These are phyloP conservation scores for Macadamia tetraphylla DNA, from an alignment of 164 flowering plant genomes.

Conservation along the genomic window DNA sequence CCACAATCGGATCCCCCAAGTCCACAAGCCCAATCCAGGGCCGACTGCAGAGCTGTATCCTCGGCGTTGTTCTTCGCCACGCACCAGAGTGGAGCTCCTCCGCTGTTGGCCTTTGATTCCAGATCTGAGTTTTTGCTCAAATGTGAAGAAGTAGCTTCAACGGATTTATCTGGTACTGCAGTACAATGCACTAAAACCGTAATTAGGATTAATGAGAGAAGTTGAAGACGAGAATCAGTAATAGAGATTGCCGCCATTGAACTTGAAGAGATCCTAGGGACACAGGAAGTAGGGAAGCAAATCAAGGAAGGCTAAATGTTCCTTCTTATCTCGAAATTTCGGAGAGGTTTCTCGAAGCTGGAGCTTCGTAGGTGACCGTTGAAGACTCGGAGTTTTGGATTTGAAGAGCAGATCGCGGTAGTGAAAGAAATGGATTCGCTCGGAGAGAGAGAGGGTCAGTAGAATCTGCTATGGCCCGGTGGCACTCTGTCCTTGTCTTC, in stretches of 20 bases:
- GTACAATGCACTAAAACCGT: background rate
- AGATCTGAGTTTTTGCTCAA: background rate
- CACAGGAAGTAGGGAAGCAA: too few species aligned
- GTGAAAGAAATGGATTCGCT: too few species aligned
- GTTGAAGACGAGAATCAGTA: background rate
- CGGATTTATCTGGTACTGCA: background rate
- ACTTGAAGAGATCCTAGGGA: too few species aligned
- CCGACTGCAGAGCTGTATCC: conserved; percentile 54
- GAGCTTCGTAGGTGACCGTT: too few species aligned
- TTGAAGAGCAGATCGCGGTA: too few species aligned
- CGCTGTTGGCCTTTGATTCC: conserved; percentile 13
- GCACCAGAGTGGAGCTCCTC: conserved; percentile 60
- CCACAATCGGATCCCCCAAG: conserved; percentile 65
- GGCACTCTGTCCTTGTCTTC: too few species aligned
- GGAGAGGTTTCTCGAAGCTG: too few species aligned
- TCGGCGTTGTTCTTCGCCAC: conserved; percentile 93
- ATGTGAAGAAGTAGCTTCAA: background rate
- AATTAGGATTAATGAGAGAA: background rate
- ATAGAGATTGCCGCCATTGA: background rate
- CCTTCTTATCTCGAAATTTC: too few species aligned
- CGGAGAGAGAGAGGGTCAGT: too few species aligned
- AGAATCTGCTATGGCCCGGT: too few species aligned
- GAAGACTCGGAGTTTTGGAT: too few species aligned
- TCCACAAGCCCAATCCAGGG: conserved; percentile 88
- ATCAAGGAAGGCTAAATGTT: too few species aligned